Evolutionary conservation across 331 rosid species (phyloP), one percentile per base, ranked within the genome.

Genomic region (Prunus yedoensis): DNA sequence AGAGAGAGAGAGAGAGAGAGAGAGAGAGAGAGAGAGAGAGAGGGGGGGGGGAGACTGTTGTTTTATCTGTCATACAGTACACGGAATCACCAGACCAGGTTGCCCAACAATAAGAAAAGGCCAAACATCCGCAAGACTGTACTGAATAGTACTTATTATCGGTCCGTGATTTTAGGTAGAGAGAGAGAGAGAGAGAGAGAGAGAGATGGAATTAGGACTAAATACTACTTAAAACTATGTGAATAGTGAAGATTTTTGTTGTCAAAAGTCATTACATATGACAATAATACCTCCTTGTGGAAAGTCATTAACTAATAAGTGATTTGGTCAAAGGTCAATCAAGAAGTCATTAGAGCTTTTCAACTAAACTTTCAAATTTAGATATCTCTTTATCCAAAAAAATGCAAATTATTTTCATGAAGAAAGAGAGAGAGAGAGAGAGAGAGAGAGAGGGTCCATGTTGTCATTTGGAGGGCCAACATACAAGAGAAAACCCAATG

Each of bases 61-160:
- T 76, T 73, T 77, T 74, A 69, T 71, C 71, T 69, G 81, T 66
- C 75, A 65, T 9, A 63, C 38, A 73, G 72, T 16, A 60, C 78
- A 74, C 57, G 77, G 88, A 75, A 73, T 84, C 90, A 78, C 77
- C 78, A 77, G 77, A 67, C 66, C 67, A 25, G 54, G 74, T 57
- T 46, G 46, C 43, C 76, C 30, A 80, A 77, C 85, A 74, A 82
- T 76, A 73, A 70, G 38, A 83, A 73, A 70, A 81, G 12, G 79
- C 87, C 91, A 88, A 84, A 77, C 66, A 50, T 61, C 77, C 73
- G 82, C 78, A 18, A 74, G 62, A 51, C 77, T 84, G 87, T 88
- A 88, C 91, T 66, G 69, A 57, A 84, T 77, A 62, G 88, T 86
- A 83, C 58, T 45, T 54, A 45, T 46, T 70, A 47, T 41, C 28